phyloP scores from a whole-genome alignment of 2,329 filamentous ascomycete species.

The Botrytis hyacinthi region DNA sequence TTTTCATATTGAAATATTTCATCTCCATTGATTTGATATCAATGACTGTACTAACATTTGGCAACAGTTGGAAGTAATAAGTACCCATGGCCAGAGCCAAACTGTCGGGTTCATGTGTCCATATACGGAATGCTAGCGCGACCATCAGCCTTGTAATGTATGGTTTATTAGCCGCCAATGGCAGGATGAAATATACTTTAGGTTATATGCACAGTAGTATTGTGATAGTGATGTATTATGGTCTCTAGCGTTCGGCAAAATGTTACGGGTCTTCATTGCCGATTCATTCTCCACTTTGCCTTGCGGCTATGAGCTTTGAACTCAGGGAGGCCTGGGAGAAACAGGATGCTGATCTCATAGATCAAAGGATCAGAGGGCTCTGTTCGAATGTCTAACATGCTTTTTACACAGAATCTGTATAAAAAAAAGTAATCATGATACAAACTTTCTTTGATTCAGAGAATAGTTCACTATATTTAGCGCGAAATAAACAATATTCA shows the following conservation, averaged over 20 bases:
- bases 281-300: neutral
- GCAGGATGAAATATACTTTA: neutral
- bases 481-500: neutral
- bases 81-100: conserved; percentile 11
- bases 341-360: neutral
- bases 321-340: neutral
- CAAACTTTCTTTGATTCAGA: neutral
- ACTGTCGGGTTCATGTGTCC: neutral
- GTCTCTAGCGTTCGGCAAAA: neutral
- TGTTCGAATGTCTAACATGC: neutral
- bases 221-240: conserved; percentile 9
- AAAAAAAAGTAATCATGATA: neutral
- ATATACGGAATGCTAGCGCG: neutral
- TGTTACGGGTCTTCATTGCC: neutral
- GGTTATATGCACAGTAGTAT: neutral
- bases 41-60: neutral
- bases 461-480: neutral
- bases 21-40: neutral
- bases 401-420: neutral
- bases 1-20: conserved; percentile 5
- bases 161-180: conserved; percentile 6
- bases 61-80: conserved; percentile 12
- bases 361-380: neutral
- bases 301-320: neutral
- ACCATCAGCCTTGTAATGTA: neutral